Evolutionary conservation across 208 protist species (phyloP).

Genomic region (Sergeia podlipaevii): DNA sequence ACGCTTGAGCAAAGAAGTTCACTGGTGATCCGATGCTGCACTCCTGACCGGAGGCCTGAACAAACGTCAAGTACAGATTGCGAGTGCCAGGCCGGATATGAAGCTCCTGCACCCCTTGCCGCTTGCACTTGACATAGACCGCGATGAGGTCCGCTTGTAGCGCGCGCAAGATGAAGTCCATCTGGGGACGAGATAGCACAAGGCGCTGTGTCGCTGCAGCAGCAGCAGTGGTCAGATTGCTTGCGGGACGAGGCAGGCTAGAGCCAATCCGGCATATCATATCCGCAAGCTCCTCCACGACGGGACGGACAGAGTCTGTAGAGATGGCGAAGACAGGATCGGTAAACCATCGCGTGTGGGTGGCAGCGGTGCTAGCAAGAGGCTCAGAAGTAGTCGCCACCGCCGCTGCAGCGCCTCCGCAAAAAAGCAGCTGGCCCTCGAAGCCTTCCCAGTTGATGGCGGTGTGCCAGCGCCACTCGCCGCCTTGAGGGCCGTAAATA

Average conservation of each 20-base stretch:
- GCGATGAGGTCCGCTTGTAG: conserved; percentile 25
- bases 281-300: conserved; percentile 56
- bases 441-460: conserved; percentile 11
- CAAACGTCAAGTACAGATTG: conserved; percentile 13
- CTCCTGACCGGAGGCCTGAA: conserved; percentile 19
- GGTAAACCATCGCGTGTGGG: neutral
- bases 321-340: neutral
- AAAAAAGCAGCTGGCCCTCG: conserved; percentile 9
- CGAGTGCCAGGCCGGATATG: conserved; percentile 17
- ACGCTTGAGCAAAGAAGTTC: no score
- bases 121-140: conserved; percentile 27
- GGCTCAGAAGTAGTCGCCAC: neutral
- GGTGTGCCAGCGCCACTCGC: conserved; percentile 7
- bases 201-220: conserved; percentile 15
- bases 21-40: conserved; percentile 12
- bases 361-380: neutral
- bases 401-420: neutral
- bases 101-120: conserved; percentile 36
- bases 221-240: conserved; percentile 16
- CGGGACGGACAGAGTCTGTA: neutral
- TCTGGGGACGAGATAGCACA: conserved; percentile 14
- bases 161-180: conserved; percentile 18
- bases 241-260: conserved; percentile 24
- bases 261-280: conserved; percentile 53
- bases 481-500: conserved; percentile 10